These are phyloP conservation scores for Aspergillus asperescens DNA, from an alignment of 495 filamentous ascomycete genomes.

Conservation along the genomic window DNA sequence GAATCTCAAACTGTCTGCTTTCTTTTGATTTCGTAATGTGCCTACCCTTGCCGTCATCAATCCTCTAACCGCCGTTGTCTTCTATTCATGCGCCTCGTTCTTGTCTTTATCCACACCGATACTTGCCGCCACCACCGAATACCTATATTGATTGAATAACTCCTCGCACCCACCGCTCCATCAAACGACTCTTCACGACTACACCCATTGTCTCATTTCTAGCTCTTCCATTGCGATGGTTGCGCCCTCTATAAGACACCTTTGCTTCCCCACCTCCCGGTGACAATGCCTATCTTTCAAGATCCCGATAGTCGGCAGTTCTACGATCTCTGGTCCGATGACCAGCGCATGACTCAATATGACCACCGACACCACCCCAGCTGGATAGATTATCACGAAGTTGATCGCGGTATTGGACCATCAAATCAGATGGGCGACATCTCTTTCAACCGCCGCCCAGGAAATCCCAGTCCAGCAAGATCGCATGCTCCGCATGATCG, in stretches of 20 bases:
- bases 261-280: constrained; percentile 1
- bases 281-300: constrained; percentile 40
- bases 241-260: constrained; percentile 2
- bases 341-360: constrained; percentile 16
- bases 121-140: constrained; percentile 4
- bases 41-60: not conserved
- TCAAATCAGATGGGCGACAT: constrained; percentile 6
- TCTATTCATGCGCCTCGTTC: not conserved
- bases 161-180: constrained; percentile 9
- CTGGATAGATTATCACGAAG: constrained; percentile 13
- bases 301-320: constrained; percentile 34
- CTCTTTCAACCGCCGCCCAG: not conserved
- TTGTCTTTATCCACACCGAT: not conserved
- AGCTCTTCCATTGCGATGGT: constrained; percentile 18
- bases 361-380: constrained; percentile 16
- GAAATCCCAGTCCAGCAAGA: constrained; percentile 14
- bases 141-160: not conserved
- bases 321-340: constrained; percentile 28
- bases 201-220: not conserved
- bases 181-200: not conserved
- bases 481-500: constrained; percentile 50
- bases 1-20: not conserved
- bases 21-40: not conserved
- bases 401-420: constrained; percentile 1
- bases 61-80: not conserved